Percentiles rank a stretch among this genome's conserved stretches.
Conservation (phyloP, 176 grass and related monocot species). For the Cenchrus fungigraminus region DNA sequence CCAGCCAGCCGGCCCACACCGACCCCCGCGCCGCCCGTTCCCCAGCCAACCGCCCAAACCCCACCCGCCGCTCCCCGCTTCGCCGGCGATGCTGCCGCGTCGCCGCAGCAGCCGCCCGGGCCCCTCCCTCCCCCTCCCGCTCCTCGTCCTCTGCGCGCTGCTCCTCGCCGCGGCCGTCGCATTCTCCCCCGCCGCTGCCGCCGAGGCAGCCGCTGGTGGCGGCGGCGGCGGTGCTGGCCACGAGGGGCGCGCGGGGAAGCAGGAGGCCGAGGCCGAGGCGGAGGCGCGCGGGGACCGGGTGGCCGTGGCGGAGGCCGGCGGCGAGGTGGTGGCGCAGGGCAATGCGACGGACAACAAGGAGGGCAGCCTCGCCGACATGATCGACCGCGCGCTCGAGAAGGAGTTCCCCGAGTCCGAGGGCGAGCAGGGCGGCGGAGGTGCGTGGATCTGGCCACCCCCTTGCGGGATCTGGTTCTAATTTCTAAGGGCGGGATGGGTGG, state of each 20-base stretch:
- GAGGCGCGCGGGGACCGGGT: conserved; percentile 29
- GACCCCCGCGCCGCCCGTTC: neutral
- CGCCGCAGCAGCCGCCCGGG: conserved; percentile 35
- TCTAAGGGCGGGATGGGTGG: neutral
- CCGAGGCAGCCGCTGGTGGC: conserved; percentile 1
- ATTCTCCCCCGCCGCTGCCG: neutral
- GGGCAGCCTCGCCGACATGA: conserved; percentile 89
- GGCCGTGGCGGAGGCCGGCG: conserved; percentile 35
- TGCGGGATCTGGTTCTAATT: conserved; percentile 33
- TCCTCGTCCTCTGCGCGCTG: conserved; percentile 28
- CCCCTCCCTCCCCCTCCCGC: neutral
- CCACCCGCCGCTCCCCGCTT: neutral
- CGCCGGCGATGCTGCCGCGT: conserved; percentile 63
- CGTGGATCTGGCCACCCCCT: conserved; percentile 50
- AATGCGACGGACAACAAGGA: conserved; percentile 68
- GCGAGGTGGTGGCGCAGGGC: conserved; percentile 39
- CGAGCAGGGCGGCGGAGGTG: conserved; percentile 92
- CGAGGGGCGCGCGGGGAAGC: conserved; percentile 36
- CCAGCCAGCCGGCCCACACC: conserved; percentile 2
- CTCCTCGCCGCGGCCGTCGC: conserved; percentile 41
- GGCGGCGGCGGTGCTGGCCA: conserved; percentile 13
- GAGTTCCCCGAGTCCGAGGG: conserved; percentile 94
- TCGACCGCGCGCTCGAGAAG: conserved; percentile 97
- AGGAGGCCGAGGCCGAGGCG: conserved; percentile 24
- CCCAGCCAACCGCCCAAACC: neutral